A percentile compares a stretch with the other conserved stretches of the same genome.
These are phyloP conservation scores for Beta vulgaris DNA, from an alignment of 148 eudicot genomes.

Conservation along the genomic window DNA sequence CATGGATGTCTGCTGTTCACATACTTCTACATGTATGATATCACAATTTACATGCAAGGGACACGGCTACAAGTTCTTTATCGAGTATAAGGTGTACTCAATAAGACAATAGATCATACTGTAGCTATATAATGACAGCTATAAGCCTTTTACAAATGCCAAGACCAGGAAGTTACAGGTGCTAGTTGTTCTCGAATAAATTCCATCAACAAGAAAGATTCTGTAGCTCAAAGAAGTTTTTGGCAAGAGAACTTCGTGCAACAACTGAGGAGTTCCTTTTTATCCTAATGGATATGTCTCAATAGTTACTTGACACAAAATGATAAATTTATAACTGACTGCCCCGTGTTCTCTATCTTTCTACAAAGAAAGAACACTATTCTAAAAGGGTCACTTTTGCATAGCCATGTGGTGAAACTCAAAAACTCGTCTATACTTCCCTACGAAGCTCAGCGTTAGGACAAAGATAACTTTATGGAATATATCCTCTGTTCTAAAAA, in stretches of 20 bases:
- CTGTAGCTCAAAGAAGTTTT: too few species aligned
- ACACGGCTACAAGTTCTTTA: neutral
- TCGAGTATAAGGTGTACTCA: neutral
- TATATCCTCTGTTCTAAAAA: neutral
- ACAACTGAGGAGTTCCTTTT: too few species aligned
- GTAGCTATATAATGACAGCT: neutral
- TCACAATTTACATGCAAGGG: neutral
- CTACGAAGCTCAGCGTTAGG: neutral
- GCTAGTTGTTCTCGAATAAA: neutral
- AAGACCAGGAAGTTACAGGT: neutral
- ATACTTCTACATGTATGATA: neutral
- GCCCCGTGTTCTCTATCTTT: neutral
- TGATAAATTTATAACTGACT: neutral
- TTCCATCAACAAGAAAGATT: neutral
- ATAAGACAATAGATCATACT: neutral
- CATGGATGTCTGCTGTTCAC: neutral
- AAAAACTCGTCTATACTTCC: neutral
- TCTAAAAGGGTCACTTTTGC: neutral
- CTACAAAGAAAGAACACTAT: neutral
- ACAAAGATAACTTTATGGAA: neutral
- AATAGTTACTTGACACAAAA: neutral
- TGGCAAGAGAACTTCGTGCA: too few species aligned
- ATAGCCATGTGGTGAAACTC: neutral
- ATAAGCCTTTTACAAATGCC: neutral
- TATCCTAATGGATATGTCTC: neutral